Evolutionary conservation across 768 basidiomycete genomes (phyloP).

Genomic region (Pisolithus orientalis): DNA sequence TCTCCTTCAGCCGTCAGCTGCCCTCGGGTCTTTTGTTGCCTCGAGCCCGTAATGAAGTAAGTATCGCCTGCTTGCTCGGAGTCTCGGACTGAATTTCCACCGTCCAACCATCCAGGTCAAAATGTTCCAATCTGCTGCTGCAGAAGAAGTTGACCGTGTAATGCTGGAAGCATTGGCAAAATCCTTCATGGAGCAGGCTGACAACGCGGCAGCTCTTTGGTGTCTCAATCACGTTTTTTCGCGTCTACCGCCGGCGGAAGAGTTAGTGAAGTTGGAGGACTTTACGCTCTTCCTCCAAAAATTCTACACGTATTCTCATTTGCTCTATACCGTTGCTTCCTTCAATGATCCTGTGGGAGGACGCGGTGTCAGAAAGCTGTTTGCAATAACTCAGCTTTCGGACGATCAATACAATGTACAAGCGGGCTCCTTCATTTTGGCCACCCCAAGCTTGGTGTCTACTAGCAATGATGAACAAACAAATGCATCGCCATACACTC

Average conservation of each 20-base stretch:
- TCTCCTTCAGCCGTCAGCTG: conserved; percentile 19
- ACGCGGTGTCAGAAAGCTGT: conserved; percentile 24
- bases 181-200: conserved; percentile 22
- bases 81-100: not conserved
- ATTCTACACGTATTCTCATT: conserved; percentile 31
- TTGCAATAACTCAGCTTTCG: conserved; percentile 25
- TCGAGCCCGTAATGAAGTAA: conserved; percentile 8
- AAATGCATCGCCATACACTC: conserved; percentile 9
- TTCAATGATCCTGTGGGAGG: conserved; percentile 23
- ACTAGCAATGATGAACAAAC: conserved; percentile 2
- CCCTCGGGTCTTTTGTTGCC: conserved; percentile 4
- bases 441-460: not conserved
- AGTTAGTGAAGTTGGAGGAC: conserved; percentile 1
- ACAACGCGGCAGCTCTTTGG: conserved; percentile 32
- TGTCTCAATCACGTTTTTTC: conserved; percentile 39
- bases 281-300: conserved; percentile 25
- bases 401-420: conserved; percentile 26
- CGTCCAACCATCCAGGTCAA: conserved; percentile 10
- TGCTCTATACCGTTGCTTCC: conserved; percentile 25
- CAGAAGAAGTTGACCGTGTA: conserved; percentile 15
- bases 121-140: conserved; percentile 34
- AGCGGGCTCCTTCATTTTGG: conserved; percentile 18
- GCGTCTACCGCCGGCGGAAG: conserved; percentile 9
- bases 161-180: conserved; percentile 28
- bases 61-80: not conserved